Evolutionary conservation across 345 rosid species (phyloP).

Genomic region (Erodium maritimum): DNA sequence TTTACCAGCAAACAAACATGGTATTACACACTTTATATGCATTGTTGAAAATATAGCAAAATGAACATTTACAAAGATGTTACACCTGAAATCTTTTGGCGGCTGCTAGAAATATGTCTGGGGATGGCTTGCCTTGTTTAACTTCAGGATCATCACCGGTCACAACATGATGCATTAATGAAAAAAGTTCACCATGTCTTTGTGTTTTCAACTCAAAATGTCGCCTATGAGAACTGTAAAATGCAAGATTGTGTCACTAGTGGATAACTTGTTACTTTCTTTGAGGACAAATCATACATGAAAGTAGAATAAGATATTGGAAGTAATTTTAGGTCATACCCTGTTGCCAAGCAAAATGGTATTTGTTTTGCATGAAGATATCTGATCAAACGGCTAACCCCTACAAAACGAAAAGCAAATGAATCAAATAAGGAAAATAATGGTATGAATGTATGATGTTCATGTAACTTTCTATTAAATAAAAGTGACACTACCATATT

Average conservation of each 20-base stretch:
- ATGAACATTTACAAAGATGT: constrained; percentile 1
- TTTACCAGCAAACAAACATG: constrained; percentile 4
- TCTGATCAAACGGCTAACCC: constrained; percentile 61
- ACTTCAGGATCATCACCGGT: constrained; percentile 94
- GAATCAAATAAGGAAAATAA: not conserved
- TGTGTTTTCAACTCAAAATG: constrained; percentile 81
- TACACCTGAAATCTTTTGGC: constrained; percentile 85
- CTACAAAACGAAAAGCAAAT: constrained; percentile 19
- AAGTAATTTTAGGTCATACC: constrained; percentile 26
- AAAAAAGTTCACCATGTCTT: constrained; percentile 62
- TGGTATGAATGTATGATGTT: too few relatives aligned
- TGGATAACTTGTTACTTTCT: too few relatives aligned
- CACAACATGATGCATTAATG: constrained; percentile 89
- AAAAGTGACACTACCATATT: too few relatives aligned
- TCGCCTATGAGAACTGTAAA: constrained; percentile 55
- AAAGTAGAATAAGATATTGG: not conserved
- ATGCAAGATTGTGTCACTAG: not conserved
- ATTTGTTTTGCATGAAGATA: constrained; percentile 79
- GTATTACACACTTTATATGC: too few relatives aligned
- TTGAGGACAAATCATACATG: too few relatives aligned
- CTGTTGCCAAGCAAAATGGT: constrained; percentile 71
- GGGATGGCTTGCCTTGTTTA: constrained; percentile 84
- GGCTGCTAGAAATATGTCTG: constrained; percentile 81
- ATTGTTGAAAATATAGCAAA: not conserved
- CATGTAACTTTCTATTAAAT: too few relatives aligned